A percentile compares a stretch with the other conserved stretches of the same genome.
Conservation (phyloP, 2,329 filamentous ascomycete species). For the Beauveria bassiana region DNA sequence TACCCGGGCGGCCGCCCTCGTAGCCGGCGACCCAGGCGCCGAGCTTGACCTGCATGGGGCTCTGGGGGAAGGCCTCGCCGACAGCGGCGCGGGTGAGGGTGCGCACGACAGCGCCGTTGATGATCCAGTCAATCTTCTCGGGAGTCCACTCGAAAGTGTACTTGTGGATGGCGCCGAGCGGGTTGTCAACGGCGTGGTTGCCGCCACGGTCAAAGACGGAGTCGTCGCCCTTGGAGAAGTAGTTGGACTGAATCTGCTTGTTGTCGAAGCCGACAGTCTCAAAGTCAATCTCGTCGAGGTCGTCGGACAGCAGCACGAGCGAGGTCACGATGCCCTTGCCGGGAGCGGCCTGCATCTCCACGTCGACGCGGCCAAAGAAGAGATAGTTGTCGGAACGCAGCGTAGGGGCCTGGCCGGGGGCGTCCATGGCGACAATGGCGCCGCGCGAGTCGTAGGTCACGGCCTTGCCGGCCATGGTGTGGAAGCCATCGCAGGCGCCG, state of each 20-base stretch:
- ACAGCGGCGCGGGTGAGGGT: constrained; percentile 51
- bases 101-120: constrained; percentile 55
- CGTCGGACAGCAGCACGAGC: constrained; percentile 79
- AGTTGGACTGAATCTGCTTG: constrained; percentile 77
- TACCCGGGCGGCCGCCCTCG: constrained; percentile 55
- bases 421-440: constrained; percentile 58
- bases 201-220: constrained; percentile 61
- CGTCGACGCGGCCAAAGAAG: constrained; percentile 88
- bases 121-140: constrained; percentile 54
- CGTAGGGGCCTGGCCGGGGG: constrained; percentile 58
- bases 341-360: constrained; percentile 68
- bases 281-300: constrained; percentile 91
- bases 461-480: constrained; percentile 35
- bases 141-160: constrained; percentile 64
- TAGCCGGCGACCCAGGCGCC: constrained; percentile 60
- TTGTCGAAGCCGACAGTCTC: constrained; percentile 81
- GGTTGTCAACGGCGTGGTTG: constrained; percentile 48
- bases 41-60: constrained; percentile 63
- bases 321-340: constrained; percentile 85
- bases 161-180: constrained; percentile 55
- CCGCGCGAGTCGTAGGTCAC: constrained; percentile 39
- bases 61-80: constrained; percentile 57
- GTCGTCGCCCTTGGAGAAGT: constrained; percentile 68
- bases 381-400: constrained; percentile 80
- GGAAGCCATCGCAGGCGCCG: constrained; percentile 54